Evolutionary conservation across 352 stramenopile species (phyloP), one percentile per base, ranked within the genome.

Genomic region (Globisporangium abappressorium): DNA sequence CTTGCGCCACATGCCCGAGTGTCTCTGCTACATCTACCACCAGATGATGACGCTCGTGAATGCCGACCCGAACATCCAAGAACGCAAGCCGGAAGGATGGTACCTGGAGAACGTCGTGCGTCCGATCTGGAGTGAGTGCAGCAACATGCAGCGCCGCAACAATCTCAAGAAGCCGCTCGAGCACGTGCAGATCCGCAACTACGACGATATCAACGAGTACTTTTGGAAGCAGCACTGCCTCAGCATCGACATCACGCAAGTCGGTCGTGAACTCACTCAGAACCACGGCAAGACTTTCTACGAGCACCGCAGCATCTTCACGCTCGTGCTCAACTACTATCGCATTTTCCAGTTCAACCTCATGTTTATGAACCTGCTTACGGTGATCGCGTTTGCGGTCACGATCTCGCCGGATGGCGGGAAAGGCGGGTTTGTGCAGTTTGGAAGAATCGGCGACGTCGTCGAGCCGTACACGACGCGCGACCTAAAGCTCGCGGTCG

Each of bases 11-110:
- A 98, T 99, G 90, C 94, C 97, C 1, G 97, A 99, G 71, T 98
- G 95, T 76, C 60, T 98, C 41, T 99, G 96, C 84, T 99, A 98
- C 73, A 73, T 99, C n/a, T 99, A 98, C 74, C 96, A 99, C 70
- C 81, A 90, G 61, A 84, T 91, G 78, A 69, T 91, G 54, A 70
- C 60, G 3, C 65, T 79, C 58, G 65, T 88, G 22, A 89, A 91
- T 58, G 63, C 70, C 4, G 84, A 92, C 49, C 65, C 78, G 2
- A 62, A 79, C n/a, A 78, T 68, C 26, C 72, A 70, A 20, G 70
- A 87, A 22, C 71, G 66, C 7, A 76, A 86, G 20, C 69, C 62
- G 0, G 79, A 87, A 34, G 75, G 81, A 2, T 92, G 84, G 84
- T 92, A 87, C 65, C 59, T 92, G 22, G 65, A 74, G 5, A 62